Base-by-base conservation (phyloP, 192 early-diverging fungal genomes). In the Podila horticola region DNA sequence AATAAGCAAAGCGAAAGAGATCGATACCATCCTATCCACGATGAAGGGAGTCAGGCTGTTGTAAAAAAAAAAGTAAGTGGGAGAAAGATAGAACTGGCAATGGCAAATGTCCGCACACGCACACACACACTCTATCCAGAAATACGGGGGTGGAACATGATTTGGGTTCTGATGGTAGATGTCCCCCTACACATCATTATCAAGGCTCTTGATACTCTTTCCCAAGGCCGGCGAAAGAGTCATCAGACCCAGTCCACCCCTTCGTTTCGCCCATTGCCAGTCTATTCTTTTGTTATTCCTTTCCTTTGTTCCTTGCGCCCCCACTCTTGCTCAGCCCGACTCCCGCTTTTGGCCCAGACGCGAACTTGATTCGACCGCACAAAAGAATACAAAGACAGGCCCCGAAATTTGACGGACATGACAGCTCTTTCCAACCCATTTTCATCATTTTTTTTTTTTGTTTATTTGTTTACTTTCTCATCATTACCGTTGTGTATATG, bases 351-450 rank as follows among this genome's bases (percentile, higher is more conserved):
- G 52, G 52, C 52, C n/a, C 52, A 45, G 52, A n/a, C 9, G 52
- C 52, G 52, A 55, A 55, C 52, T 55, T 64, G 51, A 17, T 52
- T 65, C 66, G 58, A 65, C 62, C 52, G 24, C 41, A 66, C 31
- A 52, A 13, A 71, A 63, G 63, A 66, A 38, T 17, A 33, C 31
- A 67, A 79, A 79, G 71, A 69, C 68, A 67, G 75, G 75, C 75
- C 75, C 75, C 75, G 51, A 57, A 71, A 72, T 72, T 79, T 79
- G 75, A 79, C 75, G 75, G 71, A 81, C 68, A 64, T 81, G 62
- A 73, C 70, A 72, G 71, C 69, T 67, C 77, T 73, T 79, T 81
- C 69, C 59, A 65, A 62, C 66, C 71, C 70, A 64, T 33, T 52
- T 63, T 72, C 62, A 31, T 48, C 41, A 26, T 20, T 34, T 58